Percentiles rank a stretch among this genome's conserved stretches.
Evolutionary conservation across 495 filamentous ascomycete species (phyloP).

Genomic region (Podospora comata): DNA sequence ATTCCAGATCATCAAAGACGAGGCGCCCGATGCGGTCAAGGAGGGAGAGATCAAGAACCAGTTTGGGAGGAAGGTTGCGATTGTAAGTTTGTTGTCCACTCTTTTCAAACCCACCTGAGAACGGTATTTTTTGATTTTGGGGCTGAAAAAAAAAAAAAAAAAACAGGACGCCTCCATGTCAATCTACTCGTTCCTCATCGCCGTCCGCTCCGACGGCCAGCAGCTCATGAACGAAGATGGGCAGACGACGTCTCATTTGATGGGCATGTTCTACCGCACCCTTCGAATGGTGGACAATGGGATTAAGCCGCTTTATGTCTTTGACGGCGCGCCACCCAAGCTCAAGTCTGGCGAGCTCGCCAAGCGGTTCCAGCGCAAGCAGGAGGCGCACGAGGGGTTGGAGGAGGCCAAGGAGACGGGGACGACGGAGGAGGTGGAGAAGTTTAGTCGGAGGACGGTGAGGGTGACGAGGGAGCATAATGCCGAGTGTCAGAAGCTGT

Average conservation of each 20-base stretch:
- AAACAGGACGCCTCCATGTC: slow-evolving; percentile 67
- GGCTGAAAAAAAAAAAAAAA: not conserved
- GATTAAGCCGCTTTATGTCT: slow-evolving; percentile 97
- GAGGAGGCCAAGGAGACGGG: slow-evolving; percentile 97
- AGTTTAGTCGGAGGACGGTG: slow-evolving; percentile 92
- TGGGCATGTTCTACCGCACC: slow-evolving; percentile 99
- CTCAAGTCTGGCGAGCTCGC: slow-evolving; percentile 95
- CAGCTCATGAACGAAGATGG: slow-evolving; percentile 91
- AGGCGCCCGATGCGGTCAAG: slow-evolving; percentile 91
- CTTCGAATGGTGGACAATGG: slow-evolving; percentile 97
- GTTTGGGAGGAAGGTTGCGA: slow-evolving; percentile 95
- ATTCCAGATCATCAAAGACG: slow-evolving; percentile 82
- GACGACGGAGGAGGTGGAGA: slow-evolving; percentile 94
- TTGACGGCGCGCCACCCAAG: slow-evolving; percentile 94
- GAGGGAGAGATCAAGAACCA: slow-evolving; percentile 97
- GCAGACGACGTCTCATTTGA: slow-evolving; percentile 94
- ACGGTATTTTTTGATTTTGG: not conserved
- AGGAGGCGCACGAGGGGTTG: slow-evolving; percentile 79
- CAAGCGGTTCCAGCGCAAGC: slow-evolving; percentile 87
- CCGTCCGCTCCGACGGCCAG: slow-evolving; percentile 92
- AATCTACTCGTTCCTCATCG: slow-evolving; percentile 97
- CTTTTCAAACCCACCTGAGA: not conserved
- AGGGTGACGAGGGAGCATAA: slow-evolving; percentile 96
- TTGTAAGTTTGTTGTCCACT: slow-evolving; percentile 57
- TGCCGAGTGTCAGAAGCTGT: slow-evolving; percentile 81